Evolutionary conservation across 495 filamentous ascomycete species (phyloP).

Genomic region (Neurospora sp.): DNA sequence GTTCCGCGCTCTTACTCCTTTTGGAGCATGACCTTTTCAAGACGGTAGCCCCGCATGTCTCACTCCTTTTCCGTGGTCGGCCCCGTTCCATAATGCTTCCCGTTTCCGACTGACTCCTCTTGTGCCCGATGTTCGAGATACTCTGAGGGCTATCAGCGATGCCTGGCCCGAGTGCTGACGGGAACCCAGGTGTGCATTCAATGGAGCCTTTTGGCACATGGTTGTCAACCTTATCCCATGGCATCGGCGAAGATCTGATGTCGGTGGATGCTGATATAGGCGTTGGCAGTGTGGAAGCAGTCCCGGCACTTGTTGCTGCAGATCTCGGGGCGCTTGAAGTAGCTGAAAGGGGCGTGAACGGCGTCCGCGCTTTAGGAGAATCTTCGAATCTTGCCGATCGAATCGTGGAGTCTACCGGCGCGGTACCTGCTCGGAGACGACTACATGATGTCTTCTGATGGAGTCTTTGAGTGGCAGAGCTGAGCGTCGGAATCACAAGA

Average conservation of each 20-base stretch:
- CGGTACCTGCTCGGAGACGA: conserved; percentile 31
- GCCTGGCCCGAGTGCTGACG: conserved; percentile 23
- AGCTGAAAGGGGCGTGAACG: conserved; percentile 32
- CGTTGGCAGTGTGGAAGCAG: conserved; percentile 33
- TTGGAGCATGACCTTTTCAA: conserved; percentile 25
- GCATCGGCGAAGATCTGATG: conserved; percentile 30
- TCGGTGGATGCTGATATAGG: conserved; percentile 37
- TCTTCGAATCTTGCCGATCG: conserved; percentile 31
- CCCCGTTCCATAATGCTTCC: conserved; percentile 52
- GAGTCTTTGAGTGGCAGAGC: conserved; percentile 24
- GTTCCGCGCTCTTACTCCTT: conserved; percentile 34
- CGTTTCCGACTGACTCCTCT: conserved; percentile 45
- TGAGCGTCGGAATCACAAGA: conserved; percentile 39
- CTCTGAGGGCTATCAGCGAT: conserved; percentile 20
- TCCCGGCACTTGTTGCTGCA: conserved; percentile 31
- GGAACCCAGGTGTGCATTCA: conserved; percentile 13
- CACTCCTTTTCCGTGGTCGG: conserved; percentile 40
- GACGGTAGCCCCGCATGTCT: conserved; percentile 22
- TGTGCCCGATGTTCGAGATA: conserved; percentile 17
- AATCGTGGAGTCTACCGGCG: conserved; percentile 21
- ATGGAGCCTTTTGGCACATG: neutral
- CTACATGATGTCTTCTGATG: conserved; percentile 27
- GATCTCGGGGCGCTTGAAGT: conserved; percentile 29
- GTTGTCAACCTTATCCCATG: conserved; percentile 30
- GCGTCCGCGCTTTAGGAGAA: conserved; percentile 35